Base-by-base conservation (phyloP, 1,139 yeast species). In the Yamadazyma friedrichii region DNA sequence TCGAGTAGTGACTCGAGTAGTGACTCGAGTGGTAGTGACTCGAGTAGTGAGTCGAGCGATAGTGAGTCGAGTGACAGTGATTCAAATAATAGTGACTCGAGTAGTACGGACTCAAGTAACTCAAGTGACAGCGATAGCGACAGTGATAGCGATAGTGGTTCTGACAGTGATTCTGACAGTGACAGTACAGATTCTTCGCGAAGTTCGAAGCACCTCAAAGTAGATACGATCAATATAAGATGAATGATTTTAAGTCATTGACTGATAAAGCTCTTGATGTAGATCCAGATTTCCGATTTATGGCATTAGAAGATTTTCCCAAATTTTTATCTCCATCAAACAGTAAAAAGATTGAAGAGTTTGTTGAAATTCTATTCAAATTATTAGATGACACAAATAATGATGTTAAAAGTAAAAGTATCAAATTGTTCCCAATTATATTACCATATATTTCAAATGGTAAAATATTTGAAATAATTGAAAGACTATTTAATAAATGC, bases 251-350 rank as follows among this genome's bases (percentile, higher is more conserved):
- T 48, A 55, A 51, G 40, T 36, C 58, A 13, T 54, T 72, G 40
- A 62, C 56, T 42, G 82, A 81, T 50, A 72, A 71, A 52, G 78
- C 82, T 15, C 66, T 68, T 39, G 86, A 81, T 51, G 83, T 84
- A 17, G 96, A 88, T 54, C 86, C 94, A 3, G 96, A 88, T 57
- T 69, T 85, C 51, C 72, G 96, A 55, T 88, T 82, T 62, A 88
- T 88, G 96, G 95, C 93, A 2, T 67, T 88, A 47, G 86, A 80
- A 51, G 96, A 88, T 56, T 72, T 88, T 52, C 79, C 77, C 52
- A 77, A 75, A 46, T 53, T 67, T 66, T 46, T 71, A 64, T 42
- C 47, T 49, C 51, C 61, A 38, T 50, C 59, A 47, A 47, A 58
- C 30, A 51, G 55, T 24, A 45, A 53, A 24, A 50, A 53, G 33